A percentile compares a stretch with the other conserved stretches of the same genome.
Conservation (phyloP, 2,329 filamentous ascomycete genomes). For the Lasiodiplodia sp. region DNA sequence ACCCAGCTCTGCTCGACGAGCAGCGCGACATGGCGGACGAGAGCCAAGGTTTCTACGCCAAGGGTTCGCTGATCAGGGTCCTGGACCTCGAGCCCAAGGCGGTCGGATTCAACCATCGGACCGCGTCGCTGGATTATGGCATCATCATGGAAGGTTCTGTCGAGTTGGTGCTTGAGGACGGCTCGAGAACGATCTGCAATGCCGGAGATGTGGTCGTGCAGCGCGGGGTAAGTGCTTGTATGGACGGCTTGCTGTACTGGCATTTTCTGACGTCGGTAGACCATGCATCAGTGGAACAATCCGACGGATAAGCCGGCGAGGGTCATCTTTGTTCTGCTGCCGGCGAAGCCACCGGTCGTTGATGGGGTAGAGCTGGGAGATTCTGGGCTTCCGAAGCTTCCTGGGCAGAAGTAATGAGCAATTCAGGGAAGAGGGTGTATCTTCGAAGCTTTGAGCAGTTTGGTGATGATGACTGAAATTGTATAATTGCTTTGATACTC, state of each 20-base stretch:
- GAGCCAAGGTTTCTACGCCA: conserved; percentile 34
- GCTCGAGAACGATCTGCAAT: conserved; percentile 38
- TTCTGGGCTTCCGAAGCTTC: not conserved
- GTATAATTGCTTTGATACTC: no score
- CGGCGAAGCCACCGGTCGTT: not conserved
- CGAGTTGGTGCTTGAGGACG: conserved; percentile 47
- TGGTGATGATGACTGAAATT: no score
- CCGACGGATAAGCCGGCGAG: not conserved
- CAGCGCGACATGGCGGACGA: not conserved
- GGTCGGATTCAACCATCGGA: conserved; percentile 49
- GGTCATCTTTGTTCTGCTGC: not conserved
- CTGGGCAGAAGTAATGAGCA: not conserved
- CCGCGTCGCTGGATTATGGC: conserved; percentile 50
- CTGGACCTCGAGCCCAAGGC: conserved; percentile 47
- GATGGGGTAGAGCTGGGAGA: not conserved
- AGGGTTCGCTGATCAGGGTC: conserved; percentile 55
- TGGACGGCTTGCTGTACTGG: not conserved
- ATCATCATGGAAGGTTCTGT: conserved; percentile 48
- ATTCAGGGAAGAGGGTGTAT: no score
- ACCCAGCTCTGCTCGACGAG: not conserved
- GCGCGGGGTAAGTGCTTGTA: not conserved
- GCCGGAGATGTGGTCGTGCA: conserved; percentile 16
- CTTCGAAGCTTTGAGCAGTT: no score
- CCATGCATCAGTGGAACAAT: not conserved
- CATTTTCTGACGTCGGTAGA: conserved; percentile 13